A percentile compares a stretch with the other conserved stretches of the same genome.
Conservation (phyloP, 2,329 filamentous ascomycete species). For the Davidsoniella virescens region DNA sequence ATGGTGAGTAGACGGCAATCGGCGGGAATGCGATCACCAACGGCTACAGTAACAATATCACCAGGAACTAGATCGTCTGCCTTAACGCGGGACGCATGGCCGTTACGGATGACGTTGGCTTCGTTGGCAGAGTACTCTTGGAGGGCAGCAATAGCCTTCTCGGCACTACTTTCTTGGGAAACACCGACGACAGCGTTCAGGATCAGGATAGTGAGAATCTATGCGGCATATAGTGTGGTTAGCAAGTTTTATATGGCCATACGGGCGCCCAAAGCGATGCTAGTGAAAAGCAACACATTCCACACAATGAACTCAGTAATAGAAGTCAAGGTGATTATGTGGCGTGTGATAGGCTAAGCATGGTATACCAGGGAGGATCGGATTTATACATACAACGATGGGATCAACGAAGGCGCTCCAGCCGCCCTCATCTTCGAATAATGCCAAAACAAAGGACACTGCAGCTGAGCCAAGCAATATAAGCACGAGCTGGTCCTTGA, state of each 20-base stretch:
- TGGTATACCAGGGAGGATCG: background rate
- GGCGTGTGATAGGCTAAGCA: background rate
- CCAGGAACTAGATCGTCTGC: slow-evolving; percentile 95
- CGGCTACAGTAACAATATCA: slow-evolving; percentile 72
- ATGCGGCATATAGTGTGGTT: background rate
- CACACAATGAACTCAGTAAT: background rate
- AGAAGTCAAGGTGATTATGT: background rate
- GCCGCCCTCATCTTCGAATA: slow-evolving; percentile 84
- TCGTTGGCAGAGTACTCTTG: slow-evolving; percentile 99
- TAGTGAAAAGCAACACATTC: background rate
- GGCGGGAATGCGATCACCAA: slow-evolving; percentile 86
- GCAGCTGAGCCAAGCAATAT: slow-evolving; percentile 86
- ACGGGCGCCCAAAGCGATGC: no score
- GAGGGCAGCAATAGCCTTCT: slow-evolving; percentile 93
- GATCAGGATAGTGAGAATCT: slow-evolving; percentile 94
- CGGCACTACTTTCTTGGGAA: slow-evolving; percentile 94
- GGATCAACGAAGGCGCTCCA: slow-evolving; percentile 98
- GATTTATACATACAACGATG: slow-evolving; percentile 53
- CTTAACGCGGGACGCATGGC: slow-evolving; percentile 62
- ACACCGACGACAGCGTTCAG: slow-evolving; percentile 95
- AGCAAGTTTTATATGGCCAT: no score
- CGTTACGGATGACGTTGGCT: slow-evolving; percentile 76
- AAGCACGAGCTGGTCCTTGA: slow-evolving; percentile 95
- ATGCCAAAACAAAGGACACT: slow-evolving; percentile 80
- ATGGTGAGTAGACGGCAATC: slow-evolving; percentile 83